Evolutionary conservation across 768 basidiomycete genomes (phyloP).

Genomic region (Panus rudis): DNA sequence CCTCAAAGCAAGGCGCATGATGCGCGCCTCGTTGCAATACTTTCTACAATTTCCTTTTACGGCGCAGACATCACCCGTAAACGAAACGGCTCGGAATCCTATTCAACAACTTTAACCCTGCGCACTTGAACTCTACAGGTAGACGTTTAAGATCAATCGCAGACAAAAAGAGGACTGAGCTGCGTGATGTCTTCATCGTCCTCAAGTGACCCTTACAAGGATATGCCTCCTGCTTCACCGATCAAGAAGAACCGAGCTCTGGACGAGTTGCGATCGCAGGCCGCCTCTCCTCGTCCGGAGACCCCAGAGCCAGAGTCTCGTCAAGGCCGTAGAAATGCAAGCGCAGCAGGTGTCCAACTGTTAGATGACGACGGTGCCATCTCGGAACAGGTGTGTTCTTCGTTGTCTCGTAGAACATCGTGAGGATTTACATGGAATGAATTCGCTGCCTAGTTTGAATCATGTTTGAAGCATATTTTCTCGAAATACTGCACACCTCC

Average conservation of each 20-base stretch:
- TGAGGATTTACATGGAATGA: not conserved
- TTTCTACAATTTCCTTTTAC: not conserved
- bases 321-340: constrained; percentile 50
- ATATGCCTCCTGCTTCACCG: not conserved
- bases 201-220: too few species aligned
- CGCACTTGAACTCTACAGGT: too few species aligned
- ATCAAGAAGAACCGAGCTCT: constrained; percentile 17
- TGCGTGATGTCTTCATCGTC: too few species aligned
- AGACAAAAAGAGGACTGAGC: too few species aligned
- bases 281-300: constrained; percentile 46
- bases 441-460: constrained; percentile 43
- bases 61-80: too few species aligned
- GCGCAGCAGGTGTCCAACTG: constrained; percentile 41
- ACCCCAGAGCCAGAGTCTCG: constrained; percentile 57
- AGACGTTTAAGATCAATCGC: too few species aligned
- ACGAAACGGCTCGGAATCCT: too few species aligned
- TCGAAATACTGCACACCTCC: constrained; percentile 64
- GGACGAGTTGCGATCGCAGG: constrained; percentile 23
- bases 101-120: too few species aligned
- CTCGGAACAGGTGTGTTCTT: constrained; percentile 45
- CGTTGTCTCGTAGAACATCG: not conserved
- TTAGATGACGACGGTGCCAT: constrained; percentile 68
- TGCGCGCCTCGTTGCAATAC: not conserved
- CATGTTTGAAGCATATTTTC: constrained; percentile 70
- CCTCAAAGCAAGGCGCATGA: not conserved